phyloP scores from a whole-genome alignment of 2,329 filamentous ascomycete genomes.

The Pestalotiopsis sp. region DNA sequence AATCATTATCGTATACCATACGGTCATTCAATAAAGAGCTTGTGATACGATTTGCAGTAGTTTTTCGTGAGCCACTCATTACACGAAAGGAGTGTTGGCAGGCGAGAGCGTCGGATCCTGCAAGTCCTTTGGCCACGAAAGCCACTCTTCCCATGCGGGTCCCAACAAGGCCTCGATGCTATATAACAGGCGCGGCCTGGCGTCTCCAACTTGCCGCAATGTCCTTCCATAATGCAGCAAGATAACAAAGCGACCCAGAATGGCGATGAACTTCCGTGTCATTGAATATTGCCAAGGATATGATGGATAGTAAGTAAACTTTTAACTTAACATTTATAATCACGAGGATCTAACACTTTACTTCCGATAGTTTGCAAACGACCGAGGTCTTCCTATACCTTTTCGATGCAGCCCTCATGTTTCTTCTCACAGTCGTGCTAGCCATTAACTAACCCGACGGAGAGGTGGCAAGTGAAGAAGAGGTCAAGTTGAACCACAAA shows the following conservation, averaged over 20 bases:
- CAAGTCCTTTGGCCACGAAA: not conserved
- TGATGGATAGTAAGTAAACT: not conserved
- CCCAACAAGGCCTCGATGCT: not conserved
- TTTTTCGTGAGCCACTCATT: too few relatives aligned
- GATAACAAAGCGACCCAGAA: constrained; percentile 29
- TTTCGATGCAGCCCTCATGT: not conserved
- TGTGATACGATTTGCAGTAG: too few relatives aligned
- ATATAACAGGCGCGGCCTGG: not conserved
- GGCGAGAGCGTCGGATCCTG: not conserved
- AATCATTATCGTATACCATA: too few relatives aligned
- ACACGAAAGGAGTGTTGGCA: not conserved
- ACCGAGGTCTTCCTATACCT: not conserved
- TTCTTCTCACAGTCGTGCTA: not conserved
- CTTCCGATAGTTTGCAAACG: not conserved
- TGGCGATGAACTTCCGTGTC: constrained; percentile 15
- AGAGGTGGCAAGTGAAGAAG: not conserved
- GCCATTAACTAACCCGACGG: not conserved
- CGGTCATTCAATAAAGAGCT: too few relatives aligned
- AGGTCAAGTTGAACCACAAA: not conserved
- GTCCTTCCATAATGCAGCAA: constrained; percentile 28
- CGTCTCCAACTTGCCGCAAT: constrained; percentile 29
- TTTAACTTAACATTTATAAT: too few relatives aligned
- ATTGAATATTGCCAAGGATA: not conserved
- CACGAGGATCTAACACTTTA: not conserved
- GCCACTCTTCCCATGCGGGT: not conserved